Evolutionary conservation across 805 yeast genomes (phyloP), one percentile per base, ranked within the genome.

Genomic region (Saccharomycopsis schoenii): DNA sequence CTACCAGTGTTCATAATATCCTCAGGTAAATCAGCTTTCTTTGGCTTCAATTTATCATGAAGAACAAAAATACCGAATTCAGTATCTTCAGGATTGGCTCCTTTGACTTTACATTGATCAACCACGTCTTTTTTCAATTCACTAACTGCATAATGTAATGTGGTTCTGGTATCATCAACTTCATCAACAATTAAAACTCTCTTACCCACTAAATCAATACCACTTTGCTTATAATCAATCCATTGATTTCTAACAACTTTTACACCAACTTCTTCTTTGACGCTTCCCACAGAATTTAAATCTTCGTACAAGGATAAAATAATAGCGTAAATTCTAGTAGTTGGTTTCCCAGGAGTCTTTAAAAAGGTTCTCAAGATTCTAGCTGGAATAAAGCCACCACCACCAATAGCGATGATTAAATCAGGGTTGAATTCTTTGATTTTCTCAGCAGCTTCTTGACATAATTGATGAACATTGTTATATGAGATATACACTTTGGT

Each of bases 331-430:
- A 93, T 90, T 69, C 96, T 86, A 63, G 91, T 86, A 68, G 92
- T 93, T 67, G 96, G 93, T 63, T 85, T 77, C 63, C 96, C 96
- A 37, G 88, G 89, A 66, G 86, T 88, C 74, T 92, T 93, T 67
- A 93, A 78, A 74, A 93, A 94, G 1, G 98, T 85, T 73, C 99
- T 84, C 72, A 93, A 80, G 75, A 94, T 94, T 73, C 99, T 84
- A 9, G 99, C 97, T 34, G 98, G 99, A 62, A 93, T 94, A 73
- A 93, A 89, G 1, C 98, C 99, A 71, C 99, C 97, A 68, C 97
- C 97, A 70, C 96, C 99, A 69, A 93, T 90, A 67, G 98, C 97
- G 65, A 93, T 89, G 74, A 92, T 89, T 62, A 89, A 80, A 73
- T 92, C 96, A 47, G 97, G 96, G 68, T 89, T 83, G 77, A 89